A percentile compares a stretch with the other conserved stretches of the same genome.
Evolutionary conservation across 2,329 filamentous ascomycete species (phyloP).

Genomic region (Aspergillus ruber): DNA sequence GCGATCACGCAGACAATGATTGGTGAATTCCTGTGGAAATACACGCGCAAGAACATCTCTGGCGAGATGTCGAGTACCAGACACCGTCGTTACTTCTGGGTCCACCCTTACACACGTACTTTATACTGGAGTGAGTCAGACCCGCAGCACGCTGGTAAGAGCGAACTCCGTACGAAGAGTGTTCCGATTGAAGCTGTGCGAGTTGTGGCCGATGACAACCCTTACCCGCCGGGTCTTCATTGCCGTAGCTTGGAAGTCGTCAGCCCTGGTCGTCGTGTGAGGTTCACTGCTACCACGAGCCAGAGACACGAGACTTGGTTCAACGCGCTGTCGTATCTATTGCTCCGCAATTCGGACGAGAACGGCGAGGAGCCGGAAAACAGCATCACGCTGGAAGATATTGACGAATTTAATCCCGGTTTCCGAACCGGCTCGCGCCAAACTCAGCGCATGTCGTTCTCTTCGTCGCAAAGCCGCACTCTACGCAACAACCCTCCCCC

Average conservation of each 20-base stretch:
- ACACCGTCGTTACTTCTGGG: constrained; percentile 96
- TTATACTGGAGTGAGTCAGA: constrained; percentile 95
- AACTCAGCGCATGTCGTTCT: constrained; percentile 57
- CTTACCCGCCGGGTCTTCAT: constrained; percentile 88
- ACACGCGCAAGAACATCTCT: constrained; percentile 89
- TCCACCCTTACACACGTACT: constrained; percentile 93
- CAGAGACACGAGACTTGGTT: constrained; percentile 98
- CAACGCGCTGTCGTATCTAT: constrained; percentile 88
- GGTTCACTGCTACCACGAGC: constrained; percentile 89
- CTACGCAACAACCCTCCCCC: constrained; percentile 56
- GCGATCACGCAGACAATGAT: constrained; percentile 99
- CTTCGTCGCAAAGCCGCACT: constrained; percentile 72
- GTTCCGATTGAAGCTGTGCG: constrained; percentile 88
- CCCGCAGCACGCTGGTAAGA: constrained; percentile 69
- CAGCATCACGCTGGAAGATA: constrained; percentile 54
- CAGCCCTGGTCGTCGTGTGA: constrained; percentile 79
- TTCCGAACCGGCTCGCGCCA: constrained; percentile 50
- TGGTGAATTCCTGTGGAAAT: constrained; percentile 98
- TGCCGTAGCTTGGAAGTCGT: constrained; percentile 87
- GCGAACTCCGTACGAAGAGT: constrained; percentile 77
- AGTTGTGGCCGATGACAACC: constrained; percentile 89
- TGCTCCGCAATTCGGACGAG: constrained; percentile 63
- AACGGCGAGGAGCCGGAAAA: constrained; percentile 51
- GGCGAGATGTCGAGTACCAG: constrained; percentile 82
- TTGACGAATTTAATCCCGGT: constrained; percentile 76